Evolutionary conservation across 192 early-diverging fungal genomes (phyloP).

Genomic region (Coemansia sp.): DNA sequence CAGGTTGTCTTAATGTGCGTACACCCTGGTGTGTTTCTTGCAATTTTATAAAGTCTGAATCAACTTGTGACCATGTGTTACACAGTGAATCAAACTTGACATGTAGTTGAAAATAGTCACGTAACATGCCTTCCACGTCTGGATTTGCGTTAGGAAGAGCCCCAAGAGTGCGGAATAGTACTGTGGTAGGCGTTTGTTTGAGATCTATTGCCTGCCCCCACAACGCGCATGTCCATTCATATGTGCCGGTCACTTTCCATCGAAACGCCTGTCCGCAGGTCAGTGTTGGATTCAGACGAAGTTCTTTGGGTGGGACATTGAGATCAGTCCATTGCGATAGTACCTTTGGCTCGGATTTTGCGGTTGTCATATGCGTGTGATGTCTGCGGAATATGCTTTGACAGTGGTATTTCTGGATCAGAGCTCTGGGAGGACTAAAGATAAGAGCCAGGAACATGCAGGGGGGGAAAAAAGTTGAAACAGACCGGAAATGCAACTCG

Average conservation of each 20-base stretch:
- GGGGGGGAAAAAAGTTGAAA: neutral
- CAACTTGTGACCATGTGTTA: constrained; percentile 58
- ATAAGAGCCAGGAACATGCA: neutral
- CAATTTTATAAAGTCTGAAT: constrained; percentile 64
- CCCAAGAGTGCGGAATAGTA: constrained; percentile 30
- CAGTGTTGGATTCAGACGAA: constrained; percentile 77
- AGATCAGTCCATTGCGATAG: constrained; percentile 55
- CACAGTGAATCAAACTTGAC: constrained; percentile 61
- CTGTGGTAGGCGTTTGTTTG: constrained; percentile 56
- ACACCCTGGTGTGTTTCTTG: constrained; percentile 59
- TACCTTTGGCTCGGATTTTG: too few species aligned
- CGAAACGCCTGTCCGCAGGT: constrained; percentile 89
- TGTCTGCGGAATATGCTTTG: neutral
- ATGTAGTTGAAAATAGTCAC: constrained; percentile 87
- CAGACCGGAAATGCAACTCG: neutral
- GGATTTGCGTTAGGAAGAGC: neutral
- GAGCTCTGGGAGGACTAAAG: too few species aligned
- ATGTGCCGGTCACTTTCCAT: constrained; percentile 68
- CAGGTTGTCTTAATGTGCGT: constrained; percentile 78
- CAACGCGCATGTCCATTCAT: constrained; percentile 64
- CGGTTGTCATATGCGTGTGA: neutral
- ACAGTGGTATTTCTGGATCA: neutral
- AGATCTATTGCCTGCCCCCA: constrained; percentile 60
- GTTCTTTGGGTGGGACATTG: constrained; percentile 58
- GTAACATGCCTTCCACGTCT: constrained; percentile 31